Base-by-base conservation (phyloP, 1,284 basidiomycete genomes). In the Ceratorhiza oryzae-sativae region DNA sequence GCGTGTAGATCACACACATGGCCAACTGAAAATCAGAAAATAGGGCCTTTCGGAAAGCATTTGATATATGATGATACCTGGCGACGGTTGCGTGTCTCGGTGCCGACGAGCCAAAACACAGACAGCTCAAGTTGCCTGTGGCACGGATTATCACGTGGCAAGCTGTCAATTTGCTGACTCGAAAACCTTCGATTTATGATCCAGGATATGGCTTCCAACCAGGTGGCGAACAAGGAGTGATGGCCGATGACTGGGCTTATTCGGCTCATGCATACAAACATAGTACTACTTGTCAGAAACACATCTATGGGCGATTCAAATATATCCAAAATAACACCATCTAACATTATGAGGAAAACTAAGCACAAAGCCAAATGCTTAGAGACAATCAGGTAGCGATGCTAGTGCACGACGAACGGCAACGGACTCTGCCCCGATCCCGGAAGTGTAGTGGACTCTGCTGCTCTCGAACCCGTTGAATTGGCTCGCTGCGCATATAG, bases 401-500 rank as follows among this genome's bases (percentile, higher is more conserved):
- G 61, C 48, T 23, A 75, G 68, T 30, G 73, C 73, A 30, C 63
- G 49, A 23, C 75, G 73, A 45, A 75, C 73, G 10, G 75, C 74
- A 20, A 53, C 55, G 4, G 74, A 73, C 30, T 72, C 77, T 51
- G 80, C 78, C 5, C 79, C n/a, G 81, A 76, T 83, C 62, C 88
- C 86, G 56, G 82, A 81, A 13, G 89, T 90, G 75, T 90, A 90
- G 34, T 88, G 79, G 61, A 90, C 87, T 23, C 85, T 84, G 80
- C 87, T 88, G 48, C 86, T 78, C 77, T 89, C 86, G 73, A 90
- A 92, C 73, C 93, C 94, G 78, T 95, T 95, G 83, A 95, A 95
- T 77, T 88, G 88, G 80, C 90, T 92, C 23, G 95, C 93, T 0
- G 94, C 94, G 77, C 93, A 96, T 75, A 95, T 85, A 18, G 94